A percentile compares a stretch with the other conserved stretches of the same genome.
These are phyloP conservation scores for Phytophthora litchii DNA, from an alignment of 352 stramenopile species.

Conservation along the genomic window DNA sequence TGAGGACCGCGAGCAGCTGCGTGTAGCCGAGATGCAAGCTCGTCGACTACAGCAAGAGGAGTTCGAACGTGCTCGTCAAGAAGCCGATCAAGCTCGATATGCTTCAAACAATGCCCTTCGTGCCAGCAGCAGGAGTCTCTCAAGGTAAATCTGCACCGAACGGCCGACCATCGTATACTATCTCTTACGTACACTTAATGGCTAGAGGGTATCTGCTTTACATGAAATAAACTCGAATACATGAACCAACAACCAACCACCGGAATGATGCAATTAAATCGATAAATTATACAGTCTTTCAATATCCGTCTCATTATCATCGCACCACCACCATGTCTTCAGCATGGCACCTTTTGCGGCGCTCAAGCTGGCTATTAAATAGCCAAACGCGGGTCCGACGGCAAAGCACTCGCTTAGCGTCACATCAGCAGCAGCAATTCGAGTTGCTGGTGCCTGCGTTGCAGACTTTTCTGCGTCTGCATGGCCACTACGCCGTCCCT, in stretches of 20 bases:
- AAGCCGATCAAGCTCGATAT: conserved; percentile 32
- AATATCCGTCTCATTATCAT: not conserved
- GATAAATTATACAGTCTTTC: conserved; percentile 5
- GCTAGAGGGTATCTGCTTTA: conserved; percentile 9
- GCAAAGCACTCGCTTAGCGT: conserved; percentile 9
- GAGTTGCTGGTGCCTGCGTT: conserved; percentile 31
- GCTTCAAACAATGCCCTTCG: conserved; percentile 27
- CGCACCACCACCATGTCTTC: not conserved
- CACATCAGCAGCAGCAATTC: conserved; percentile 33
- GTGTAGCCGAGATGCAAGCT: conserved; percentile 67
- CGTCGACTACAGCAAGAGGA: conserved; percentile 73
- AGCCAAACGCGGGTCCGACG: conserved; percentile 8
- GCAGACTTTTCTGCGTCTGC: conserved; percentile 31
- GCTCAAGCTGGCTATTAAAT: not conserved
- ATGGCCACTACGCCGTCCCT: conserved; percentile 41
- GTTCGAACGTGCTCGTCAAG: conserved; percentile 49
- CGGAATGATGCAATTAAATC: conserved; percentile 20
- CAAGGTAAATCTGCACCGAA: conserved; percentile 20
- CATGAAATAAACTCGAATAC: not conserved
- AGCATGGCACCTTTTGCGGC: not conserved
- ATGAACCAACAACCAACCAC: no score
- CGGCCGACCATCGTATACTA: conserved; percentile 15
- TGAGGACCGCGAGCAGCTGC: conserved; percentile 78
- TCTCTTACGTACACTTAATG: conserved; percentile 16
- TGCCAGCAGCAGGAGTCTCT: conserved; percentile 35